Evolutionary conservation across 495 filamentous ascomycete species (phyloP), one percentile per base, ranked within the genome.

Genomic region (Daldinia vernicosa): DNA sequence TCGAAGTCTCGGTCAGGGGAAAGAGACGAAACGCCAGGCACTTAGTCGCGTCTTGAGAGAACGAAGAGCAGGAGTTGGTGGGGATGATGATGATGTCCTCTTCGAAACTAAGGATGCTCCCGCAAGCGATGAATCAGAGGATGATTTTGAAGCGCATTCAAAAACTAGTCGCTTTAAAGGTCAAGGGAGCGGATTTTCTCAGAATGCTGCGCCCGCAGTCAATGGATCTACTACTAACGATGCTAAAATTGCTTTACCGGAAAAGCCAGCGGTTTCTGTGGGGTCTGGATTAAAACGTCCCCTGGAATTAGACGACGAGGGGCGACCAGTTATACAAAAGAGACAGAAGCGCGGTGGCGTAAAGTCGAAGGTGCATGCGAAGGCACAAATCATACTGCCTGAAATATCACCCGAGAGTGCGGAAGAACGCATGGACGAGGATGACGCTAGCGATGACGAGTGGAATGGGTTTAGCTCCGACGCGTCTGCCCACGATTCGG

Each of bases 221-320:
- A 54, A 64, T 24, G 55, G 26, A 6, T 8, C 33, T 55, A 59
- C 2, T 22, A 4, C 54, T 3, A 33, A 12, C 11, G 12, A 24
- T 59, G 17, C 24, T 40, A 30, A 27, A 14, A 53, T 27, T 35
- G 32, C 54, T 12, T 47, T 47, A 27, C 45, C 64, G 0, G 52
- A 63, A 43, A 73, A 75, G 8, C 19, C 70, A 33, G 75, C 32
- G 6, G 59, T 78, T 19, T 50, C 76, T 61, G 74, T 89, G 67
- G 95, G 95, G 33, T 91, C 89, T 73, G 95, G 95, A 8, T 77
- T 99, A 55, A 98, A 98, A 75, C 87, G 94, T 53, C 92, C 94
- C 15, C 83, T 98, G 19, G 92, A 97, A 32, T 52, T 91, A 6
- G 93, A 93, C 67, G 85, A 90, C 14, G 87, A 88, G 54, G 94